Percentiles rank a stretch among this genome's conserved stretches.
These are phyloP conservation scores for Alisma plantagoaquatica DNA, from an alignment of 106 monocot genomes.

Conservation along the genomic window DNA sequence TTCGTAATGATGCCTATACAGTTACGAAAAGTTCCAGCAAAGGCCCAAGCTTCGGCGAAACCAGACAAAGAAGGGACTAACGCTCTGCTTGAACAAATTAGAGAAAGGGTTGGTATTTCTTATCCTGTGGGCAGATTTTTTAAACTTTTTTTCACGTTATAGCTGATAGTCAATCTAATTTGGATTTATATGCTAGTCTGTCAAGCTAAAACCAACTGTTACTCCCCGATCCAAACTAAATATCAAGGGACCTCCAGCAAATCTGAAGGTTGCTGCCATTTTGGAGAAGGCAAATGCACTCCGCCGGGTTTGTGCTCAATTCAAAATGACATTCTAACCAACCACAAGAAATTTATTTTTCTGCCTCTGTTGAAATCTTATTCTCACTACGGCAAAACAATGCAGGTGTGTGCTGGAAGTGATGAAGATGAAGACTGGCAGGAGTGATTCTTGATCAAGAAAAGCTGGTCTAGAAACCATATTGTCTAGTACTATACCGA, in stretches of 20 bases:
- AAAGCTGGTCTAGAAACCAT: no score
- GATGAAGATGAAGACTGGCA: constrained; percentile 62
- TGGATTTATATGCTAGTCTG: constrained; percentile 47
- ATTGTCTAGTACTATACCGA: no score
- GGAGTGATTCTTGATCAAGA: constrained; percentile 32
- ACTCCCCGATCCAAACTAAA: constrained; percentile 30
- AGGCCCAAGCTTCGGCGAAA: constrained; percentile 28
- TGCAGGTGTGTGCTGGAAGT: constrained; percentile 72
- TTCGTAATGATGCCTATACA: constrained; percentile 20
- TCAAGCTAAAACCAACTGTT: constrained; percentile 71
- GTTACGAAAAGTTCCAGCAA: constrained; percentile 86
- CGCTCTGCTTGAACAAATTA: constrained; percentile 79
- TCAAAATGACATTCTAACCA: no score
- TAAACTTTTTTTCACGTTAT: no score
- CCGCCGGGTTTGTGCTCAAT: constrained; percentile 41
- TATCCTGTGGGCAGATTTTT: no score
- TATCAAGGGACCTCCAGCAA: constrained; percentile 52
- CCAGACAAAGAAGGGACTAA: constrained; percentile 48
- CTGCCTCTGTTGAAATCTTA: no score
- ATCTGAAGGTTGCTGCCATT: constrained; percentile 88
- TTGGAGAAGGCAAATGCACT: constrained; percentile 95
- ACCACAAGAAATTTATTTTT: no score
- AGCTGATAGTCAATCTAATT: no score
- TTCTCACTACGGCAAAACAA: no score
- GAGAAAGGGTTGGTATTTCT: constrained; percentile 51